A percentile compares a stretch with the other conserved stretches of the same genome.
phyloP scores from a whole-genome alignment of 345 rosid genomes.

The Eucalyptus sp. region DNA sequence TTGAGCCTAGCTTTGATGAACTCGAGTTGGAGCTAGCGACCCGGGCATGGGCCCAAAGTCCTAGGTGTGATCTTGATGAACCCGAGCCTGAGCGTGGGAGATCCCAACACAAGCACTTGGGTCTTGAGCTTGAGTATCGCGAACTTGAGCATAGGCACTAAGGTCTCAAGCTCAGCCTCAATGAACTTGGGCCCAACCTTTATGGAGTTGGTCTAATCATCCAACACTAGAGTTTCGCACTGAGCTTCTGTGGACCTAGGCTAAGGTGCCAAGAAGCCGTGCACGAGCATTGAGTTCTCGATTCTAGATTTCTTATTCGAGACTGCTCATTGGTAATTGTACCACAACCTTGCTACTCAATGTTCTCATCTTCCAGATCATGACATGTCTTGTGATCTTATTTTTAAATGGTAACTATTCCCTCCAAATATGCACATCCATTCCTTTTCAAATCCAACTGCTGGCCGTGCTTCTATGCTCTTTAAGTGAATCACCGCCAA shows the following conservation, averaged over 20 bases:
- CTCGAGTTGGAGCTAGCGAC: background rate
- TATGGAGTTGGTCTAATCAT: background rate
- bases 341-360: background rate
- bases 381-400: background rate
- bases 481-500: rapidly evolving
- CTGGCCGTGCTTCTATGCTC: background rate
- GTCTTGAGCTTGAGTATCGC: background rate
- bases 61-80: background rate
- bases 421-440: background rate
- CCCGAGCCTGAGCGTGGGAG: background rate
- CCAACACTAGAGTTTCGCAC: rapidly evolving
- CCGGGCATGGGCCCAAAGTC: background rate
- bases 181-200: background rate
- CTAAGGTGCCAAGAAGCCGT: background rate
- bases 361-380: rapidly evolving
- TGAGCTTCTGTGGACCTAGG: rapidly evolving
- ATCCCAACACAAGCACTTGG: background rate
- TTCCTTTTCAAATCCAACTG: background rate
- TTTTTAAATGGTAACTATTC: background rate
- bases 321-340: rapidly evolving
- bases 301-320: background rate
- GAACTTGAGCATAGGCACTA: rapidly evolving
- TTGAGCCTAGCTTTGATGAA: rapidly evolving
- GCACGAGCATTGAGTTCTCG: rapidly evolving
- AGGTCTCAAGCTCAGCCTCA: background rate